These are phyloP conservation scores for Taphrina sp. DNA, from an alignment of 1,139 yeast species.

Conservation along the genomic window DNA sequence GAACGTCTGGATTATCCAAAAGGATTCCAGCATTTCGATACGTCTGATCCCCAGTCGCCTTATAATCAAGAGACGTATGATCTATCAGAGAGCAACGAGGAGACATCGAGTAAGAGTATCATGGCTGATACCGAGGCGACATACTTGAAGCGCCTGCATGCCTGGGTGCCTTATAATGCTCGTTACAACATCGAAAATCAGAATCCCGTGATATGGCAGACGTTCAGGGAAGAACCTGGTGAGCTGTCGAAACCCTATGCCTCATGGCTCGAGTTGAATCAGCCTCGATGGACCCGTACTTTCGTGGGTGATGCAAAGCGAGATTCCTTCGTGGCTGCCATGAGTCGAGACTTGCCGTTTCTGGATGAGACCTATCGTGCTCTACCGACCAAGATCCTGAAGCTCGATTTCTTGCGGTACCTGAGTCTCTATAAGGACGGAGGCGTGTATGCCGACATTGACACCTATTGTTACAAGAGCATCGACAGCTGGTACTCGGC, in stretches of 20 bases:
- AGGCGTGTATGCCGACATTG: slow-evolving; percentile 89
- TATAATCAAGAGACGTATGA: slow-evolving; percentile 11
- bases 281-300: slow-evolving; percentile 12
- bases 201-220: slow-evolving; percentile 27
- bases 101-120: not conserved
- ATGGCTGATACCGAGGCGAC: not conserved
- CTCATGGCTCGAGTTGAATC: slow-evolving; percentile 18
- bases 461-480: slow-evolving; percentile 50
- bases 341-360: slow-evolving; percentile 16
- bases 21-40: slow-evolving; percentile 22
- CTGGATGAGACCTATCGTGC: slow-evolving; percentile 67
- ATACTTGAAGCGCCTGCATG: slow-evolving; percentile 1
- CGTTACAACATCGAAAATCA: slow-evolving; percentile 10
- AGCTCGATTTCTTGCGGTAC: slow-evolving; percentile 89
- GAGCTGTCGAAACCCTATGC: slow-evolving; percentile 12
- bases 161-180: slow-evolving; percentile 6
- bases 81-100: not conserved
- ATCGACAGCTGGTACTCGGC: slow-evolving; percentile 21
- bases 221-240: slow-evolving; percentile 18
- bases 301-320: slow-evolving; percentile 7
- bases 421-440: slow-evolving; percentile 85
- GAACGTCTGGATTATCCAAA: slow-evolving; percentile 2
- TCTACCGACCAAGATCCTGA: slow-evolving; percentile 74
- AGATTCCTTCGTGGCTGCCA: not conserved
- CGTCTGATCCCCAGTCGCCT: slow-evolving; percentile 3